Evolutionary conservation across 2,329 filamentous ascomycete species (phyloP).

Genomic region (Alternaria longipes): DNA sequence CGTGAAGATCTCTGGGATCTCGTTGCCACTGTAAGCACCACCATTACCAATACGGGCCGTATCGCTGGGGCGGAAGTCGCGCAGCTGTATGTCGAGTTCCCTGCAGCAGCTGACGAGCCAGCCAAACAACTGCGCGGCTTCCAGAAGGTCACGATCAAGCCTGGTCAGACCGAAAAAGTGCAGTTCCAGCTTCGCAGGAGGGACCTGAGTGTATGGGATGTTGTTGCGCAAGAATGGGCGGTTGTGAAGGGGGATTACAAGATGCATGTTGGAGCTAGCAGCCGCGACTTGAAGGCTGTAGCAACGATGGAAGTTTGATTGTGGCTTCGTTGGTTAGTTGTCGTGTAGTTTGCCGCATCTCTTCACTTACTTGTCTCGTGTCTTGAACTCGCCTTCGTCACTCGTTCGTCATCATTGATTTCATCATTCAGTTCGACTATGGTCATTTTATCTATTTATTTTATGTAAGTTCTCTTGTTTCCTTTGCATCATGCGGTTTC

Average conservation of each 20-base stretch:
- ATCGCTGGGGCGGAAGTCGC: neutral
- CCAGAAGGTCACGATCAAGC: neutral
- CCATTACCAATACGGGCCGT: neutral
- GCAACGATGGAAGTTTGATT: too few species aligned
- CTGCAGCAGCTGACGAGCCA: neutral
- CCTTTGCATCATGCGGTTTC: too few species aligned
- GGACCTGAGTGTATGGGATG: neutral
- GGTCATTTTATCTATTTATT: too few species aligned
- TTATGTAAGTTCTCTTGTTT: too few species aligned
- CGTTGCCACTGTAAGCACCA: neutral
- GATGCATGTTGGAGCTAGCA: conserved; percentile 3
- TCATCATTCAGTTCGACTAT: too few species aligned
- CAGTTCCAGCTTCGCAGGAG: neutral
- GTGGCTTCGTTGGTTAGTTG: too few species aligned
- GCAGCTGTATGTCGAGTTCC: neutral
- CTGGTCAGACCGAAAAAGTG: neutral
- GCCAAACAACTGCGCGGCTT: neutral
- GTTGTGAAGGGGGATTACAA: neutral
- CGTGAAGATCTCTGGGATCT: neutral
- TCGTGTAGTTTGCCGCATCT: too few species aligned
- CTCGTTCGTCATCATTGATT: too few species aligned
- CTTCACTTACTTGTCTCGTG: too few species aligned
- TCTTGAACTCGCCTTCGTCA: too few species aligned
- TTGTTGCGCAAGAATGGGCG: neutral
- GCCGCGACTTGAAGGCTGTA: neutral